Conservation (phyloP, 352 stramenopile genomes). For the Pythium plurisporium region DNA sequence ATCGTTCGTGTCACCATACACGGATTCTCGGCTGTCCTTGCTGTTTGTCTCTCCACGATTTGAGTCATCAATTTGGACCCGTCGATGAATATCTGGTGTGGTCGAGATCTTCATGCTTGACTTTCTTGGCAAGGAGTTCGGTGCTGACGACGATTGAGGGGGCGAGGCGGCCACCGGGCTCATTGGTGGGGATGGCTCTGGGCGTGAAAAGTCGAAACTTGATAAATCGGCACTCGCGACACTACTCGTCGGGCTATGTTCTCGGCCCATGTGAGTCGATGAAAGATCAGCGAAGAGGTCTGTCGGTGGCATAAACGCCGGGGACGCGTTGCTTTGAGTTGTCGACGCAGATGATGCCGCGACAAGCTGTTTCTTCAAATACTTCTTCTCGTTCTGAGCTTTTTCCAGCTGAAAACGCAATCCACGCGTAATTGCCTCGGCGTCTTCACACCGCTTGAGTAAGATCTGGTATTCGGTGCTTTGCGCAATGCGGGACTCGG, state of each 20-base stretch:
- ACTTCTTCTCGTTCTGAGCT: slow-evolving; percentile 75
- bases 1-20: slow-evolving; percentile 15
- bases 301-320: slow-evolving; percentile 4
- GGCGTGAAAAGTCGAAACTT: slow-evolving; percentile 50
- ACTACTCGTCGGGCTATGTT: slow-evolving; percentile 38
- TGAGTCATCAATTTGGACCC: not conserved
- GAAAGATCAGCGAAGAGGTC: slow-evolving; percentile 12
- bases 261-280: not conserved
- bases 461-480: slow-evolving; percentile 55
- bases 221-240: slow-evolving; percentile 42
- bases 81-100: not conserved
- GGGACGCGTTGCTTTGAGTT: not conserved
- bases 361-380: slow-evolving; percentile 55
- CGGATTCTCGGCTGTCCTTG: slow-evolving; percentile 8
- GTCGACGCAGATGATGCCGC: not conserved
- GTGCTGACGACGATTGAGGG: not conserved
- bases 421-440: slow-evolving; percentile 59
- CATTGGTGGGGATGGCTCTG: slow-evolving; percentile 5
- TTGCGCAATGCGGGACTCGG: slow-evolving; percentile 28
- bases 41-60: slow-evolving; percentile 1
- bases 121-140: slow-evolving; percentile 11
- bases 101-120: slow-evolving; percentile 12
- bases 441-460: slow-evolving; percentile 53
- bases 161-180: slow-evolving; percentile 23
- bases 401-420: slow-evolving; percentile 73